Evolutionary conservation across 176 grass and related monocot species (phyloP), one percentile per base, ranked within the genome.

Genomic region (Tillandsia leiboldiana): DNA sequence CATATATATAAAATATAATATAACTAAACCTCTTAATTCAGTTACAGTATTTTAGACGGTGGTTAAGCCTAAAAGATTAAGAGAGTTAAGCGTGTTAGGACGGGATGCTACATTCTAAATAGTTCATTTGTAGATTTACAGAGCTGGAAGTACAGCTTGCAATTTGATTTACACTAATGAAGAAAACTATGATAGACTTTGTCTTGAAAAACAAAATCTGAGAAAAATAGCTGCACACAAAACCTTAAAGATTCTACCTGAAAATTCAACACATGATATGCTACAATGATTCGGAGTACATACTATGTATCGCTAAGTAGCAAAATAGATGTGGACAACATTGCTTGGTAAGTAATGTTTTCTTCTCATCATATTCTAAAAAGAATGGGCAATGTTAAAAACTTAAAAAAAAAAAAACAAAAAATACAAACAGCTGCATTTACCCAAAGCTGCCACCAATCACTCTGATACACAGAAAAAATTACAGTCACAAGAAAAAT

Each of bases 331-430:
- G 53, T 17, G 53, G 14, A 57, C 53, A 57, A 17, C 53, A 61
- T 9, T 20, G 17, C 0, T 6, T 23, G 56, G 15, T 10, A 23
- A 9, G 56, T 9, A 57, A 61, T 9, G 17, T 9, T 61, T 2
- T 61, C 17, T 15, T 61, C 15, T 17, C 56, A 61, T 8, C 7
- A 23, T 20, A 50, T 58, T 66, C 70, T 84, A 88, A 70, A 75
- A 88, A 77, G 66, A 83, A 88, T 80, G 78, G 73, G 5, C 42
- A 18, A 29, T 69, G 69, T 77, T 62, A 87, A 72, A 42, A 42
- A 42, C 33, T 42, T 42, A 24, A 24, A 24, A 24, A 24, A 24
- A 24, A 24, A 24, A 42, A 42, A 53, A 62, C 10, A 77, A 33
- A 73, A 80, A 83, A 88, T 52, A 23, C 73, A 63, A 80, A 48